Evolutionary conservation across 2,329 filamentous ascomycete genomes (phyloP).

Genomic region (Fusarium chuoi): DNA sequence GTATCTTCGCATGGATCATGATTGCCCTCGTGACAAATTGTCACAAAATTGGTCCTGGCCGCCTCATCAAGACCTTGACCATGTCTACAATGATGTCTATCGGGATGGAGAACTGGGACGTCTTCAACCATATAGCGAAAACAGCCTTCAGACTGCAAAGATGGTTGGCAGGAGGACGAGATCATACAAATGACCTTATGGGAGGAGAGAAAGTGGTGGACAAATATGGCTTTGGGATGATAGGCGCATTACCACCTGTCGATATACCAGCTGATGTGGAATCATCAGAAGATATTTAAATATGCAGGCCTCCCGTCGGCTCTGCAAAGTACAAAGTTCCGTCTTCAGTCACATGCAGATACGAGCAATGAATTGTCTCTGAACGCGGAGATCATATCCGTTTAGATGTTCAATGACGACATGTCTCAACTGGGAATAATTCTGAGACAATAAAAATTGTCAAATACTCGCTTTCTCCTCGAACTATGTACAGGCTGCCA

Average conservation of each 20-base stretch:
- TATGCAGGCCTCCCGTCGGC: not conserved
- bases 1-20: constrained; percentile 61
- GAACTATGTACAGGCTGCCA: not conserved
- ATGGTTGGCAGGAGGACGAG: constrained; percentile 52
- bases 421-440: constrained; percentile 32
- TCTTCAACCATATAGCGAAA: constrained; percentile 51
- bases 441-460: constrained; percentile 20
- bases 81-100: constrained; percentile 57
- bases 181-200: constrained; percentile 32
- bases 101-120: constrained; percentile 61
- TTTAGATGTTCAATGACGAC: constrained; percentile 29
- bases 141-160: constrained; percentile 53
- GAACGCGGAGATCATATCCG: not conserved
- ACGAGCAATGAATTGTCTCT: not conserved
- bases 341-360: not conserved
- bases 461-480: constrained; percentile 24
- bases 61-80: constrained; percentile 59
- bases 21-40: constrained; percentile 55
- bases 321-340: not conserved
- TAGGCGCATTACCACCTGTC: constrained; percentile 30
- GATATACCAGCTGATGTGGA: constrained; percentile 28
- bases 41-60: constrained; percentile 52
- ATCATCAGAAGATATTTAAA: not conserved
- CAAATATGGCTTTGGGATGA: constrained; percentile 41
- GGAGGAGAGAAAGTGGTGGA: constrained; percentile 43